Percentiles rank a stretch among this genome's conserved stretches.
These are phyloP conservation scores for Ogataea sp. DNA, from an alignment of 805 yeast species.

Conservation along the genomic window DNA sequence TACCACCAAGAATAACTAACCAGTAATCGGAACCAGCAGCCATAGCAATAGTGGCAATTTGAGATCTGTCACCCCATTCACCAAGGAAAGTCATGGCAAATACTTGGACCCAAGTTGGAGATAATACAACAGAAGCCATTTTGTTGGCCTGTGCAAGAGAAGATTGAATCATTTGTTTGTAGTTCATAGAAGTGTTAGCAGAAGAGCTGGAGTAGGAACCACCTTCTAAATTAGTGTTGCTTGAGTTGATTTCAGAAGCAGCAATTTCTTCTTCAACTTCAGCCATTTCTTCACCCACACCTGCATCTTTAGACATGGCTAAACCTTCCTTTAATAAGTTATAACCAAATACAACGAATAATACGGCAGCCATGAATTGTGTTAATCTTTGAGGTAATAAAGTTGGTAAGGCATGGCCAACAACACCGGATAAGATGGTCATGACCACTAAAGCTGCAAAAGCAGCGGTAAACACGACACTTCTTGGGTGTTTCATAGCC, in stretches of 20 bases:
- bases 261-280: conserved; percentile 95
- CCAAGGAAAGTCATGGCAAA: conserved; percentile 94
- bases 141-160: conserved; percentile 33
- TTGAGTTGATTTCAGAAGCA: conserved; percentile 43
- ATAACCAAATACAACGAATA: conserved; percentile 78
- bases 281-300: conserved; percentile 91
- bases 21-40: conserved; percentile 94
- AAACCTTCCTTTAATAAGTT: conserved; percentile 75
- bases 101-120: conserved; percentile 91
- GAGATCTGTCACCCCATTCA: conserved; percentile 99
- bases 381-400: conserved; percentile 75
- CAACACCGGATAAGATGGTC: conserved; percentile 85
- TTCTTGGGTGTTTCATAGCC: conserved; percentile 91
- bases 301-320: conserved; percentile 70
- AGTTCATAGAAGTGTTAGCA: neutral
- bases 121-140: conserved; percentile 55
- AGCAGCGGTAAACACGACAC: conserved; percentile 83
- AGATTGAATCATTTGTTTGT: conserved; percentile 1
- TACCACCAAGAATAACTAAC: conserved; percentile 83
- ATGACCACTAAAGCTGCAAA: conserved; percentile 77
- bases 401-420: conserved; percentile 87
- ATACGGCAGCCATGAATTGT: conserved; percentile 68
- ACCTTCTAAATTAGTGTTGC: conserved; percentile 51
- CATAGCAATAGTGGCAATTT: conserved; percentile 96
- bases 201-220: conserved; percentile 25